Evolutionary conservation across 1,284 basidiomycete species (phyloP).

Genomic region (Ustilago tritici): DNA sequence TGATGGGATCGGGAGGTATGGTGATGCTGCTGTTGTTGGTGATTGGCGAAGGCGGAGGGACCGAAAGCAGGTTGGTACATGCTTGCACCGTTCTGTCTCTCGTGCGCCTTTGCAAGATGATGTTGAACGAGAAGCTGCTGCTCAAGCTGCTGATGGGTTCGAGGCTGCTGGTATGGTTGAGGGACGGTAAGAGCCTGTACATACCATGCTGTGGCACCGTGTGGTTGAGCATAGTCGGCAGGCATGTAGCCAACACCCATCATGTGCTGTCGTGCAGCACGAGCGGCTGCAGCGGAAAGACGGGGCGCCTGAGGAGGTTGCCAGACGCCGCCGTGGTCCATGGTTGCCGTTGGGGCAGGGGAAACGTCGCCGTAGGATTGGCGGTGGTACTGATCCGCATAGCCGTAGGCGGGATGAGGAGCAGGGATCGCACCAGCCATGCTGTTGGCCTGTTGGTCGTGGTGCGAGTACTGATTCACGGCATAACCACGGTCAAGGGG

Average conservation of each 20-base stretch:
- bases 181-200: slow-evolving; percentile 20
- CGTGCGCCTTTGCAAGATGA: slow-evolving; percentile 52
- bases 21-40: slow-evolving; percentile 17
- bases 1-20: slow-evolving; percentile 21
- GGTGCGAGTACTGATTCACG: slow-evolving; percentile 22
- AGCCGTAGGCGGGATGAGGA: slow-evolving; percentile 19
- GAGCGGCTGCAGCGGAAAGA: slow-evolving; percentile 44
- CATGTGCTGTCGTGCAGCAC: slow-evolving; percentile 32
- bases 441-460: slow-evolving; percentile 20
- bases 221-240: slow-evolving; percentile 23
- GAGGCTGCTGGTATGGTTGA: slow-evolving; percentile 36
- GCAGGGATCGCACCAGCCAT: slow-evolving; percentile 11
- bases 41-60: slow-evolving; percentile 2
- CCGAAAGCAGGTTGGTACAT: slow-evolving; percentile 19
- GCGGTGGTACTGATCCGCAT: slow-evolving; percentile 26
- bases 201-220: slow-evolving; percentile 31
- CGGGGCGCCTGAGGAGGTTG: slow-evolving; percentile 51
- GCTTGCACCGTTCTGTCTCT: slow-evolving; percentile 20
- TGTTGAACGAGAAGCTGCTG: slow-evolving; percentile 57
- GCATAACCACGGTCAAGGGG: slow-evolving; percentile 19
- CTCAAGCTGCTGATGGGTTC: slow-evolving; percentile 55
- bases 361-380: slow-evolving; percentile 22
- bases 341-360: slow-evolving; percentile 1
- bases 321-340: slow-evolving; percentile 37
- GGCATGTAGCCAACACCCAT: slow-evolving; percentile 21